Conservation (phyloP, 2,329 filamentous ascomycete genomes). For the Aspergillus sp. region DNA sequence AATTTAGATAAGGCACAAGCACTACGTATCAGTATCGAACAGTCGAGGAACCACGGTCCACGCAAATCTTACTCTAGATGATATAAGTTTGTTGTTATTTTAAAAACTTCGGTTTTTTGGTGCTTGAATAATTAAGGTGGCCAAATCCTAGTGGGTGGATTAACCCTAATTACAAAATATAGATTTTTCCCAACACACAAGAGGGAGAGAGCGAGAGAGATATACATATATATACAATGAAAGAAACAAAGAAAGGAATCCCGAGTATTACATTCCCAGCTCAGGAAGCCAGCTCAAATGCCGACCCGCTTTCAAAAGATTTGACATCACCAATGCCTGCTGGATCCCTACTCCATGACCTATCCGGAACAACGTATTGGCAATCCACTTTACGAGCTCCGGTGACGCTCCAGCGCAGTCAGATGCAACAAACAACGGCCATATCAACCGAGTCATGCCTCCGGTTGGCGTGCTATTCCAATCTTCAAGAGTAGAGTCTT, state of each 20-base stretch:
- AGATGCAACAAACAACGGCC: slow-evolving; percentile 6
- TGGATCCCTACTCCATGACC: slow-evolving; percentile 4
- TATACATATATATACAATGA: no score
- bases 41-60: no score
- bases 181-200: no score
- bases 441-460: slow-evolving; percentile 1
- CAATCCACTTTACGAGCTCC: background rate
- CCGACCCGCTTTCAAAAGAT: background rate
- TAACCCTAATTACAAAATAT: no score
- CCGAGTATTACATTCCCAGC: background rate
- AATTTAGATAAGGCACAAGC: slow-evolving; percentile 3
- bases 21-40: no score
- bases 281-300: slow-evolving; percentile 7
- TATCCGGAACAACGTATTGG: background rate
- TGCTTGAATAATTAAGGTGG: no score
- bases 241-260: background rate
- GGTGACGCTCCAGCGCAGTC: background rate
- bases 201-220: no score
- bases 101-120: no score
- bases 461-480: background rate
- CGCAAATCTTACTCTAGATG: no score
- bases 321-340: slow-evolving; percentile 5
- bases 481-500: background rate
- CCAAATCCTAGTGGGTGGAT: no score
- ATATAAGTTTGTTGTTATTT: no score